Conservation (phyloP, 1,284 basidiomycete species). For the Moniliophthora roreri region DNA sequence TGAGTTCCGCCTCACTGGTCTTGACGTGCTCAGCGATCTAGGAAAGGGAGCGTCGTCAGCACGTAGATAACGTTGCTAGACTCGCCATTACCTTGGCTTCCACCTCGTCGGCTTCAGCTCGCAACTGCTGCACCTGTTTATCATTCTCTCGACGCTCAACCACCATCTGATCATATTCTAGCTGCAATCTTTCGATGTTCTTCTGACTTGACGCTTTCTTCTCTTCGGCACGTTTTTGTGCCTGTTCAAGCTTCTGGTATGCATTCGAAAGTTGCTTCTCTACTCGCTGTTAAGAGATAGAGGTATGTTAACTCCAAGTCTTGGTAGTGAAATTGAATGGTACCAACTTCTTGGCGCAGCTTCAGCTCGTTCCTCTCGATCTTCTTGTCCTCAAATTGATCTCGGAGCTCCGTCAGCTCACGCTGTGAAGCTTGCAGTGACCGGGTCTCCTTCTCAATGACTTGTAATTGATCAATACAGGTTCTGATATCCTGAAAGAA, state of each 20-base stretch:
- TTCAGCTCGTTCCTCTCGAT: constrained; percentile 71
- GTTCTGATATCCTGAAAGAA: constrained; percentile 58
- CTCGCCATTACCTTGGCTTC: constrained; percentile 53
- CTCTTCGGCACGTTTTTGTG: constrained; percentile 73
- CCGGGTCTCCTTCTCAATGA: constrained; percentile 67
- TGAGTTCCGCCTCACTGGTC: constrained; percentile 71
- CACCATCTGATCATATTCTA: constrained; percentile 76
- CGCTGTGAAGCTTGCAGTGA: constrained; percentile 64
- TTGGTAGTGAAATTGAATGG: constrained; percentile 3
- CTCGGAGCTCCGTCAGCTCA: constrained; percentile 60
- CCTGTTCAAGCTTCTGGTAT: constrained; percentile 72
- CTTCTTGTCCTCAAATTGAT: constrained; percentile 66
- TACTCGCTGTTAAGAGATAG: constrained; percentile 57
- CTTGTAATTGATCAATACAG: constrained; percentile 69
- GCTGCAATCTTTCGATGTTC: constrained; percentile 69
- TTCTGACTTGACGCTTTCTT: constrained; percentile 66
- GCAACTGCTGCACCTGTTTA: constrained; percentile 69
- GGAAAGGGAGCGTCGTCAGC: constrained; percentile 2
- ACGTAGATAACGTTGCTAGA: background rate
- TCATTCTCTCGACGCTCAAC: constrained; percentile 74
- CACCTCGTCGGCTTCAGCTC: constrained; percentile 62
- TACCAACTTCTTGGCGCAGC: constrained; percentile 60
- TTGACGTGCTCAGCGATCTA: constrained; percentile 76
- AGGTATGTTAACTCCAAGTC: background rate
- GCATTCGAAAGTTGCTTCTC: constrained; percentile 76